Percentiles rank a stretch among this genome's conserved stretches.
These are phyloP conservation scores for Podospora tetraspora DNA, from an alignment of 495 filamentous ascomycete species.

Conservation along the genomic window DNA sequence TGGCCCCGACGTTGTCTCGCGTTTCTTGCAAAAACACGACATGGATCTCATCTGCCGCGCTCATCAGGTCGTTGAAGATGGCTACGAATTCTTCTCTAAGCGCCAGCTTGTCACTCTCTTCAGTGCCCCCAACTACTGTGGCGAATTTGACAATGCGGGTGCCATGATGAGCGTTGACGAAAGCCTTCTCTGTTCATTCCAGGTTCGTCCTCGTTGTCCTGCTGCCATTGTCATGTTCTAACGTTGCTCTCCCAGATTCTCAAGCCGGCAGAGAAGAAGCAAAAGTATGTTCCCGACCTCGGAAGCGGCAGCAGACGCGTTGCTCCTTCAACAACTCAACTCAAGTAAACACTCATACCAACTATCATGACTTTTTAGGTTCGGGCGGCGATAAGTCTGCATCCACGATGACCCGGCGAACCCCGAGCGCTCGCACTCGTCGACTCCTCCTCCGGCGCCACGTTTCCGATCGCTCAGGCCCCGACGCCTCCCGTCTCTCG, in stretches of 20 bases:
- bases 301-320: slow-evolving; percentile 72
- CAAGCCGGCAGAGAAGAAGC: slow-evolving; percentile 99
- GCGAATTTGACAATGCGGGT: slow-evolving; percentile 98
- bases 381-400: slow-evolving; percentile 78
- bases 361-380: slow-evolving; percentile 84
- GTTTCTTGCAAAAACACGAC: slow-evolving; percentile 98
- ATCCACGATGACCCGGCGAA: slow-evolving; percentile 18
- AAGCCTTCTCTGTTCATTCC: slow-evolving; percentile 96
- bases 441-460: slow-evolving; percentile 21
- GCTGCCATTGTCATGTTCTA: slow-evolving; percentile 13
- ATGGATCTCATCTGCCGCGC: slow-evolving; percentile 99
- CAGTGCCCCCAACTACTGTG: slow-evolving; percentile 98
- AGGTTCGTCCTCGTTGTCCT: slow-evolving; percentile 56
- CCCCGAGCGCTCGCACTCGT: slow-evolving; percentile 11
- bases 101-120: slow-evolving; percentile 95
- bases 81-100: slow-evolving; percentile 99
- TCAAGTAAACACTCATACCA: slow-evolving; percentile 67
- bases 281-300: slow-evolving; percentile 98
- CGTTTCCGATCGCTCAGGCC: slow-evolving; percentile 21
- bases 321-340: slow-evolving; percentile 89
- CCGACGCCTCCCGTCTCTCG: slow-evolving; percentile 12
- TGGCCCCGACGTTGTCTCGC: slow-evolving; percentile 96
- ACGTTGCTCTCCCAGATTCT: slow-evolving; percentile 62
- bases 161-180: slow-evolving; percentile 99
- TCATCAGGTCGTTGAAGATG: slow-evolving; percentile 98